Evolutionary conservation across 441 rosid genomes (phyloP).

Genomic region (Hura crepitans): DNA sequence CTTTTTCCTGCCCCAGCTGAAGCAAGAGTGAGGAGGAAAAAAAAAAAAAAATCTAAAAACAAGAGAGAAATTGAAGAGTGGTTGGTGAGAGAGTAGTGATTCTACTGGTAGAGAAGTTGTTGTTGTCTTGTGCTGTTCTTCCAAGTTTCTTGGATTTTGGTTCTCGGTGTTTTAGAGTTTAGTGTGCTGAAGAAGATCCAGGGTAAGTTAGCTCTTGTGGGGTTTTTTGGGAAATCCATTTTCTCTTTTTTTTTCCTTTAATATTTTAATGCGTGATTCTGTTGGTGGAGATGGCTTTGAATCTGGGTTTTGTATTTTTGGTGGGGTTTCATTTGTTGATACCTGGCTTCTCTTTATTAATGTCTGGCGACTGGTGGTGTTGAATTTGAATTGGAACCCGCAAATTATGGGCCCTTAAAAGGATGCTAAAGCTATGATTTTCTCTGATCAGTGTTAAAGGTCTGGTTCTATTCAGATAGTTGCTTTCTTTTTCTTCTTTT

Average conservation of each 20-base stretch:
- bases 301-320: constrained; percentile 40
- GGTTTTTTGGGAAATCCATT: not conserved
- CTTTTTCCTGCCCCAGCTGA: constrained; percentile 10
- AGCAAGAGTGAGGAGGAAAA: not conserved
- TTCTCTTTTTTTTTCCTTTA: no score
- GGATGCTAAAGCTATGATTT: constrained; percentile 36
- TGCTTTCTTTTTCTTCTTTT: constrained; percentile 10
- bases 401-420: constrained; percentile 31
- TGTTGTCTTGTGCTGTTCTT: constrained; percentile 1
- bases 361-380: constrained; percentile 14
- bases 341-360: constrained; percentile 16
- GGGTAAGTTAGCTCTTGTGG: not conserved
- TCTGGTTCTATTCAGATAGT: constrained; percentile 28
- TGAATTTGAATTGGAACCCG: constrained; percentile 33
- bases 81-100: constrained; percentile 24
- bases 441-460: constrained; percentile 41
- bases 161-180: not conserved
- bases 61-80: no score
- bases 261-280: constrained; percentile 15
- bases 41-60: no score
- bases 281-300: constrained; percentile 22
- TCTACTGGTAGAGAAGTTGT: constrained; percentile 16
- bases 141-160: constrained; percentile 8
- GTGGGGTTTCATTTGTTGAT: constrained; percentile 17
- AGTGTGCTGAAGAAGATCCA: not conserved